Conservation (phyloP, 345 rosid genomes). For the Cochlearia excelsa region DNA sequence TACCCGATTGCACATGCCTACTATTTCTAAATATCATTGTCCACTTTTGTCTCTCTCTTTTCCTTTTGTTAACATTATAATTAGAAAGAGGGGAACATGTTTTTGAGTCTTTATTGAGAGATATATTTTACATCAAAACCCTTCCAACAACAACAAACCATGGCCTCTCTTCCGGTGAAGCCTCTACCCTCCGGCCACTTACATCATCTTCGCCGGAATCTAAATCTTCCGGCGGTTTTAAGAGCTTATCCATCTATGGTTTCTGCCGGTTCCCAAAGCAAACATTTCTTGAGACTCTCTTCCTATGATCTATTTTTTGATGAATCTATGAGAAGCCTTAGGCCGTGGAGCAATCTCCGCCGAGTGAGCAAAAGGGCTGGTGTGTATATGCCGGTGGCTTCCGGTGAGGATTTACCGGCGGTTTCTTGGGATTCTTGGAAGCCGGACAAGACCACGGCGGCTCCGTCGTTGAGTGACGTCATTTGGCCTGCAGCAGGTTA, state of each 20-base stretch:
- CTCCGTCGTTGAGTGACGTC: constrained; percentile 61
- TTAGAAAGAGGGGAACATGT: constrained; percentile 22
- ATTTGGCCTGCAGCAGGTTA: constrained; percentile 95
- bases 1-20: too few relatives aligned
- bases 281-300: constrained; percentile 18
- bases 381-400: constrained; percentile 28
- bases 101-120: too few relatives aligned
- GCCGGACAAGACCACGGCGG: constrained; percentile 48
- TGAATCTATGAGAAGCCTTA: constrained; percentile 27
- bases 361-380: constrained; percentile 20
- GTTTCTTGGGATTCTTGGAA: constrained; percentile 68
- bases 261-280: constrained; percentile 8
- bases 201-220: constrained; percentile 20
- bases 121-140: constrained; percentile 15
- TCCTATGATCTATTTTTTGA: constrained; percentile 24
- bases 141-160: constrained; percentile 26
- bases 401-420: constrained; percentile 26
- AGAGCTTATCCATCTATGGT: constrained; percentile 18
- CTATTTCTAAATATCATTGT: neutral
- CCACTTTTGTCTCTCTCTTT: constrained; percentile 14
- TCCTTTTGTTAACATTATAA: constrained; percentile 10
- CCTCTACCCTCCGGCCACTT: constrained; percentile 22
- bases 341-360: constrained; percentile 12
- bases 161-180: constrained; percentile 33
- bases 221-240: neutral